Evolutionary conservation across 345 rosid species (phyloP).

Genomic region (Arabidopsis thaliana): TAIR10.1 NC_003076.8:916501-917000

Average conservation of each 20-base stretch:
- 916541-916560: slow-evolving; percentile 23
- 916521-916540: slow-evolving; percentile 30
- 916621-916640: neutral
- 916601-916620: neutral
- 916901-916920: neutral
- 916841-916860: no score
- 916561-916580: neutral
- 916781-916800: neutral
- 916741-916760: slow-evolving; percentile 17
- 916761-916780: slow-evolving; percentile 23
- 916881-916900: neutral
- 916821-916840: neutral
- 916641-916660: neutral
- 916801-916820: slow-evolving; percentile 29
- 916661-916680: neutral
- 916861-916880: no score
- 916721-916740: neutral
- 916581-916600: neutral
- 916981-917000: slow-evolving; percentile 24
- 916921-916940: neutral
- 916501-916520: slow-evolving; percentile 31
- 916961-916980: neutral
- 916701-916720: neutral
- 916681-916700: neutral
- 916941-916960: neutral